Evolutionary conservation across 106 monocot species (phyloP).

Genomic region (Amphibolis antarctica): DNA sequence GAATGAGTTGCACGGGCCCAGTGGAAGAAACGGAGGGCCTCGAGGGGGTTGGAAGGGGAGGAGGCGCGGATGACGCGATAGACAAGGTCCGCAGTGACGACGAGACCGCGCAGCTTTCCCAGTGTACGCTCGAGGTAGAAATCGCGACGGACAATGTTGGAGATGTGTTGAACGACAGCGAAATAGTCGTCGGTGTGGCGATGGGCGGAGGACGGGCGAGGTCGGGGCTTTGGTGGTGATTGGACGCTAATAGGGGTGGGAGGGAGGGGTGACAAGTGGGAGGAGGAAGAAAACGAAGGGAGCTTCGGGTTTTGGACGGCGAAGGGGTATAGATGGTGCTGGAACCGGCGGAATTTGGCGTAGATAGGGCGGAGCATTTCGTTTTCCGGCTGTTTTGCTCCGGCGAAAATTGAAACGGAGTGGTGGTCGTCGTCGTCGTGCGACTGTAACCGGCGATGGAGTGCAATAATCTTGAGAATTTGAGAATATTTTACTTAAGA

Average conservation of each 20-base stretch:
- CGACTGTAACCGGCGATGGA: too few species aligned
- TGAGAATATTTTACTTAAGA: too few species aligned
- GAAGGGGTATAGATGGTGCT: neutral
- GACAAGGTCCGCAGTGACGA: conserved; percentile 61
- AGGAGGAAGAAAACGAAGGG: neutral
- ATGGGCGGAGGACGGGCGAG: conserved; percentile 9
- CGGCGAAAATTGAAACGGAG: too few species aligned
- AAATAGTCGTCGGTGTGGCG: conserved; percentile 60
- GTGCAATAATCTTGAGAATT: too few species aligned
- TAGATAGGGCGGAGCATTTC: neutral
- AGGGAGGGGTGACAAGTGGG: neutral
- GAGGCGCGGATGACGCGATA: conserved; percentile 65
- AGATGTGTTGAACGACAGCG: conserved; percentile 69
- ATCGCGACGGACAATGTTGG: conserved; percentile 69
- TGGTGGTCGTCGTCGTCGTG: too few species aligned
- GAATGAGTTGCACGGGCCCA: conserved; percentile 44
- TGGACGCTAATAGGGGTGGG: neutral
- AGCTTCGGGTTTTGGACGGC: neutral
- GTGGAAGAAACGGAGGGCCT: conserved; percentile 70
- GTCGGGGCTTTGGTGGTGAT: conserved; percentile 1
- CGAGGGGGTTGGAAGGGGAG: conserved; percentile 39
- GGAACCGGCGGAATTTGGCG: neutral
- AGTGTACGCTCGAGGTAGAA: conserved; percentile 93
- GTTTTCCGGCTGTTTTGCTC: too few species aligned
- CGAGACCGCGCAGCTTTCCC: conserved; percentile 48